These are phyloP conservation scores for Chalara sp. DNA, from an alignment of 2,329 filamentous ascomycete genomes.

Conservation along the genomic window DNA sequence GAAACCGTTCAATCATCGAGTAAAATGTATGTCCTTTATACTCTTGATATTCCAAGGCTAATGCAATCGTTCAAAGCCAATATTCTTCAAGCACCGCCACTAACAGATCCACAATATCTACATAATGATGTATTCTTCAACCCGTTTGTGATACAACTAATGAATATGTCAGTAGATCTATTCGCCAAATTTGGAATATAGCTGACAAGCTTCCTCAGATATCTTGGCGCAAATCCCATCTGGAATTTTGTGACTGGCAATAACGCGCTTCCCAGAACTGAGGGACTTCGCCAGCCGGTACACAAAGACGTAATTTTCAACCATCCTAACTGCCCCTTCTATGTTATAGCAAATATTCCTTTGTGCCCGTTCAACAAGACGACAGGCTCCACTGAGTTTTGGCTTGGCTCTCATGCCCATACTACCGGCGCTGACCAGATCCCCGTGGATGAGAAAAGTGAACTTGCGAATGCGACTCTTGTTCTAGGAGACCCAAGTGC, in stretches of 20 bases:
- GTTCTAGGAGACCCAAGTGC: slow-evolving; percentile 42
- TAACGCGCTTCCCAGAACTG: slow-evolving; percentile 31
- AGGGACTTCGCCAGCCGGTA: slow-evolving; percentile 30
- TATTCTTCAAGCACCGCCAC: slow-evolving; percentile 32
- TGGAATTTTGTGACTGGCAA: slow-evolving; percentile 36
- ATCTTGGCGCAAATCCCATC: slow-evolving; percentile 33
- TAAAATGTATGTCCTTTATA: slow-evolving; percentile 22
- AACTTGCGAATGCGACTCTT: slow-evolving; percentile 32
- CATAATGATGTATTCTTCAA: slow-evolving; percentile 36
- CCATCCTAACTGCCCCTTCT: slow-evolving; percentile 32
- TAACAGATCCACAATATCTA: slow-evolving; percentile 26
- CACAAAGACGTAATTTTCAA: slow-evolving; percentile 33
- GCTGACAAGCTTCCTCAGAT: slow-evolving; percentile 20
- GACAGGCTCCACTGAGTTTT: slow-evolving; percentile 34
- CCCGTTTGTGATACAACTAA: slow-evolving; percentile 32
- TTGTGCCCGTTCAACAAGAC: slow-evolving; percentile 28
- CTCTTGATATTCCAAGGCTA: too few species aligned
- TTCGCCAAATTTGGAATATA: too few species aligned
- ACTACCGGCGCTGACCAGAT: slow-evolving; percentile 28
- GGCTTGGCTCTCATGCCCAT: slow-evolving; percentile 32
- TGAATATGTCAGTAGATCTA: slow-evolving; percentile 27
- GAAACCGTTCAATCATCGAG: slow-evolving; percentile 30
- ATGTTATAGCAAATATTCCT: slow-evolving; percentile 33
- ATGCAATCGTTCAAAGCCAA: slow-evolving; percentile 23
- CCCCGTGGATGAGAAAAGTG: slow-evolving; percentile 16